Evolutionary conservation across 2,329 filamentous ascomycete genomes (phyloP).

Genomic region (Exophiala spinifera): DNA sequence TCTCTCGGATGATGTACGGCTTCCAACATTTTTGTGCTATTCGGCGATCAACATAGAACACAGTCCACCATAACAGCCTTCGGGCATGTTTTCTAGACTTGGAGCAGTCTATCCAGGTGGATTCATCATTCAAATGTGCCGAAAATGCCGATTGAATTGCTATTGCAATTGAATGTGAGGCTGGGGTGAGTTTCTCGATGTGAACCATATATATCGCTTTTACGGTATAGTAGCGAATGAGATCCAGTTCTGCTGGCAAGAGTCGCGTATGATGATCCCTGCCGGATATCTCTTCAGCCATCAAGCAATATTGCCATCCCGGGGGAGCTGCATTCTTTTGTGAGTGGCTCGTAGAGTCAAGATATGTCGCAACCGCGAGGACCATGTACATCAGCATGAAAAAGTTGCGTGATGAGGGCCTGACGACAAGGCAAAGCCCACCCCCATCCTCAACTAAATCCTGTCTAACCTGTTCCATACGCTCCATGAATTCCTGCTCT

Average conservation of each 20-base stretch:
- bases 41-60: slow-evolving; percentile 24
- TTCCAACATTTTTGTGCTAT: slow-evolving; percentile 26
- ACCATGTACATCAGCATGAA: slow-evolving; percentile 4
- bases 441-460: not conserved
- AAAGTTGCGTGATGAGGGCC: not conserved
- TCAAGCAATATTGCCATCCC: slow-evolving; percentile 1
- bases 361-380: slow-evolving; percentile 3
- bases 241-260: not conserved
- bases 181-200: not conserved
- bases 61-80: slow-evolving; percentile 13
- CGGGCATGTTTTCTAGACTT: not conserved
- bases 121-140: slow-evolving; percentile 1
- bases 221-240: slow-evolving; percentile 1
- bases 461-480: not conserved
- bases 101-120: slow-evolving; percentile 2
- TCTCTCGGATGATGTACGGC: slow-evolving; percentile 8
- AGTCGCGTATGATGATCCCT: not conserved
- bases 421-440: not conserved
- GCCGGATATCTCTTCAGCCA: slow-evolving; percentile 1
- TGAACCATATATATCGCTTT: slow-evolving; percentile 4
- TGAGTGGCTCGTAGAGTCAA: not conserved
- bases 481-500: not conserved
- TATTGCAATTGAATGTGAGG: not conserved
- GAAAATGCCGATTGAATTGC: not conserved
- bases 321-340: not conserved